These are phyloP conservation scores for Rhododendron ovatum DNA, from an alignment of 148 eudicot species.

Conservation along the genomic window DNA sequence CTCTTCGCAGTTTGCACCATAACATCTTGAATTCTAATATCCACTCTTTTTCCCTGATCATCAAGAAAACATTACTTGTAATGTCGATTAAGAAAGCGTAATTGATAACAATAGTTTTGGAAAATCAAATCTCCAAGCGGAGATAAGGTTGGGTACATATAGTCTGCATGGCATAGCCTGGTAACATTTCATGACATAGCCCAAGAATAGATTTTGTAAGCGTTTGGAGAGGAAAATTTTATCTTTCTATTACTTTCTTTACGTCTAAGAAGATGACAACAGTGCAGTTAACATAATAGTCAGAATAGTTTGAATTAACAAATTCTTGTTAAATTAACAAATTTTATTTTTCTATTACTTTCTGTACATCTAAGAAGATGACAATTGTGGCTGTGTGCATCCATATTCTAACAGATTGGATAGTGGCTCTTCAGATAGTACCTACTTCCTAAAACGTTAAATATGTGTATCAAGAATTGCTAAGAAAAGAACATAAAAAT, in stretches of 20 bases:
- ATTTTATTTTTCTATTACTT: background rate
- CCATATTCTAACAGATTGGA: background rate
- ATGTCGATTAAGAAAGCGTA: background rate
- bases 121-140: background rate
- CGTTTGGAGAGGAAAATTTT: background rate
- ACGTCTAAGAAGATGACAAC: background rate
- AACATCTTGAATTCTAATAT: background rate
- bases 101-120: background rate
- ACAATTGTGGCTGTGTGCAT: background rate
- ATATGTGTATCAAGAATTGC: background rate
- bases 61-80: background rate
- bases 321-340: background rate
- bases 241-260: background rate
- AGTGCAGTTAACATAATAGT: background rate
- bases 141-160: background rate
- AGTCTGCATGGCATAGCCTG: background rate
- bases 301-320: background rate
- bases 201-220: background rate
- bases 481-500: background rate
- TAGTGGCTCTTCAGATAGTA: background rate
- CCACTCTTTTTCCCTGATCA: background rate
- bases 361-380: background rate
- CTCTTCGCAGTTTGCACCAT: background rate
- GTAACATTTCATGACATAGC: background rate
- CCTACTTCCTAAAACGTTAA: background rate